Conservation (phyloP, 2,329 filamentous ascomycete species). For the Thelonectria discophora region DNA sequence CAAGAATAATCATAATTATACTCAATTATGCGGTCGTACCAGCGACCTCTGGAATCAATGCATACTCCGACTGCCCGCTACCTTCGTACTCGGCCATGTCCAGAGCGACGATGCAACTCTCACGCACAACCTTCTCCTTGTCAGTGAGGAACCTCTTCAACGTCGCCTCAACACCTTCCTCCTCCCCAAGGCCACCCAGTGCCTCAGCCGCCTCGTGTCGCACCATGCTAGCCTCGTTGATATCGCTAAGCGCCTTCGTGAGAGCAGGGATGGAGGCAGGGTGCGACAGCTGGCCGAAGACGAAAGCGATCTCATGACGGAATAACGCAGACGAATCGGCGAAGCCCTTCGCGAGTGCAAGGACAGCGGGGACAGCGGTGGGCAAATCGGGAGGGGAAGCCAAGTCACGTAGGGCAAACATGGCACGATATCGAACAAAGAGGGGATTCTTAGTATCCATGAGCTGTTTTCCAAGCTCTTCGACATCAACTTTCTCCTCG, state of each 20-base stretch:
- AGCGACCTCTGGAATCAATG: conserved; percentile 77
- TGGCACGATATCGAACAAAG: conserved; percentile 94
- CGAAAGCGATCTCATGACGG: conserved; percentile 97
- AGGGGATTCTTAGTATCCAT: conserved; percentile 82
- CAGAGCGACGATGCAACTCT: conserved; percentile 93
- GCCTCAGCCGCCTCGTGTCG: conserved; percentile 97
- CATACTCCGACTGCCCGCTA: conserved; percentile 88
- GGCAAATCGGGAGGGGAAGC: conserved; percentile 91
- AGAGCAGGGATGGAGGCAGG: conserved; percentile 96
- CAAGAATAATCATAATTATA: conserved; percentile 29
- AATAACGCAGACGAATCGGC: conserved; percentile 89
- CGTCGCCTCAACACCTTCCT: conserved; percentile 89
- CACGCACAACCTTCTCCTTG: conserved; percentile 89
- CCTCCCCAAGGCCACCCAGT: conserved; percentile 90
- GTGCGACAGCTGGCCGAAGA: conserved; percentile 95
- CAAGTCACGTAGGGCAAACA: conserved; percentile 96
- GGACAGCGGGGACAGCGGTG: conserved; percentile 86
- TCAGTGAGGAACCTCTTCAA: conserved; percentile 87
- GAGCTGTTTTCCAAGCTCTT: conserved; percentile 77
- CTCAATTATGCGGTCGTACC: conserved; percentile 51
- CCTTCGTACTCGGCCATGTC: conserved; percentile 99
- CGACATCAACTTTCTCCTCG: conserved; percentile 76
- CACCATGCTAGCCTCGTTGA: conserved; percentile 92
- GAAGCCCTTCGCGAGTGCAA: conserved; percentile 86
- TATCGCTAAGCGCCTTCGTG: conserved; percentile 78